These are phyloP conservation scores for Pythium insidiosum DNA, from an alignment of 352 stramenopile species.

Conservation along the genomic window DNA sequence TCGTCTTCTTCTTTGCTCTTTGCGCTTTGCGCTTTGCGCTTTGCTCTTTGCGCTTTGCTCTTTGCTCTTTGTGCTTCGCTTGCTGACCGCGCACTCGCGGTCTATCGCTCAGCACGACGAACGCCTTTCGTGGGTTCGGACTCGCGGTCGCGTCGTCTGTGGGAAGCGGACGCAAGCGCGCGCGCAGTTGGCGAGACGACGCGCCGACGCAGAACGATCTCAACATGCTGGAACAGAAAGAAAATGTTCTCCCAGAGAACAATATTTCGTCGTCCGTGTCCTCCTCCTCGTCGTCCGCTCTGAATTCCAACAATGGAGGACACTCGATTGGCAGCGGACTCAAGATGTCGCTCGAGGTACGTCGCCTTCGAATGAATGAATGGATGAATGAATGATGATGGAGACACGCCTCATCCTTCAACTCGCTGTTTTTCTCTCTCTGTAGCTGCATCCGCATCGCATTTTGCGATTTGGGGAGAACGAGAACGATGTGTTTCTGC, in stretches of 20 bases:
- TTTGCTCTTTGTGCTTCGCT: too few relatives aligned
- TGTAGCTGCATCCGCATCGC: constrained; percentile 16
- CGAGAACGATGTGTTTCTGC: constrained; percentile 48
- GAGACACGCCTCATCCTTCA: too few relatives aligned
- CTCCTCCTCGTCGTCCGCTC: background rate
- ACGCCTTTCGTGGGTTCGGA: background rate
- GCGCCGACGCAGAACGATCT: too few relatives aligned
- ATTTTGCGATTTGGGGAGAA: constrained; percentile 54
- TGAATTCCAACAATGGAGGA: background rate
- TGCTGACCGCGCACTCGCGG: too few relatives aligned
- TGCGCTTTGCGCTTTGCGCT: too few relatives aligned
- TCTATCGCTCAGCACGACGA: background rate
- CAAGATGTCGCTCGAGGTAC: constrained; percentile 6
- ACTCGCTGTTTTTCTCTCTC: too few relatives aligned
- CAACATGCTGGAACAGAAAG: constrained; percentile 13
- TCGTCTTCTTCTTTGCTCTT: too few relatives aligned
- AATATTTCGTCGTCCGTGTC: constrained; percentile 6
- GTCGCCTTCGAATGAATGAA: too few relatives aligned
- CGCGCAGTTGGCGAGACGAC: constrained; percentile 1
- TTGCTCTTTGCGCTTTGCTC: too few relatives aligned
- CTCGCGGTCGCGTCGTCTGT: too few relatives aligned
- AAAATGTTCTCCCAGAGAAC: too few relatives aligned
- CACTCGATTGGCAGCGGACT: constrained; percentile 5
- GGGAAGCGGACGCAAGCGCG: background rate
- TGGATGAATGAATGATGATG: too few relatives aligned